Evolutionary conservation across 495 filamentous ascomycete genomes (phyloP), one percentile per base, ranked within the genome.

Genomic region (Aspergillus cavernicola): DNA sequence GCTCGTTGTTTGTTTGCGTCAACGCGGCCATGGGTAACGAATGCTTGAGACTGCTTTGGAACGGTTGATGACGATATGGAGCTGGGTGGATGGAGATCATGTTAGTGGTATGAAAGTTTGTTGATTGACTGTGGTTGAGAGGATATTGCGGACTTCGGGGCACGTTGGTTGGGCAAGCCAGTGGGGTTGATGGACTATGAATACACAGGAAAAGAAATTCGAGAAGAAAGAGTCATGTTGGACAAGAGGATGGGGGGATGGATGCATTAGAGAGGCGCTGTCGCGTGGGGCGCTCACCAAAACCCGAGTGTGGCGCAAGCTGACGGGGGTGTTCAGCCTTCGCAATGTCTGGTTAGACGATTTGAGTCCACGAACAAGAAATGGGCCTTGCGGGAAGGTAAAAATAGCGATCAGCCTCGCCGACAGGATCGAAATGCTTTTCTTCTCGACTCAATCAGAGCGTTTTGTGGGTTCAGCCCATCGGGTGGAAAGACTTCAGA

Each of bases 51-150:
- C 67, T 66, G 62, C 63, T 60, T 63, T 65, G 64, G 43, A 60
- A 59, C 41, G 64, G 63, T 61, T 63, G 67, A 63, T 59, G 70
- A 65, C 65, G 58, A 56, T 92, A 76, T 1, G 88, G 70, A 37
- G 86, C 74, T 50, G 93, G 66, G 19, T 85, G 74, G 29, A 50
- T 16, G 13, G 83, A 86, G 22, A 85, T 83, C 50, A 95, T 78
- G 35, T 89, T 81, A 63, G 80, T 76, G 23, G 41, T 80, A 56
- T 89, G 23, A 18, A 46, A 39, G 28, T 31, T 20, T 32, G 18
- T 29, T 42, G 37, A 88, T 5, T 76, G 66, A 60, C n/a, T n/a
- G n/a, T 85, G 80, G 8, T 87, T 72, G 28, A 26, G 50, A 19
- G 31, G 32, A 45, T 16, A 22, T 15, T 13, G 31, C 45, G 28